Base-by-base conservation (phyloP, 208 protist genomes). In the Herpetomonas samuelpessoai region DNA sequence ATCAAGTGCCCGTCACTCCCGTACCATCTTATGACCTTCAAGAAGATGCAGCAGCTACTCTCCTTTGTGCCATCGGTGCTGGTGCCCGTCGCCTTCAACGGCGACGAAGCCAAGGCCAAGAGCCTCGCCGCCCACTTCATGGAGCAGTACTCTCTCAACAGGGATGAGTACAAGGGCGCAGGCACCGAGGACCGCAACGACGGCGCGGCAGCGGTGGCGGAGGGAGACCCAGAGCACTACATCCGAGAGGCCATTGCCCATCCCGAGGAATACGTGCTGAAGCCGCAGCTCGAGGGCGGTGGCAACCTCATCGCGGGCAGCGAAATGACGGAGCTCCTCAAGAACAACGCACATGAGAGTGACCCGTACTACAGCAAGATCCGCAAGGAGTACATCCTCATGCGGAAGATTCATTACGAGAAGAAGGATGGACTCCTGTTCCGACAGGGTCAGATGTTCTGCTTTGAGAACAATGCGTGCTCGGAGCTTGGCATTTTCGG, bases 1-100 rank as follows among this genome's bases (percentile, higher is more conserved):
- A 91, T 98, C 19, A 98, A 98, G 75, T 98, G 95, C 69, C 97
- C 97, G n/a, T 93, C 80, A 19, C 70, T 98, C 14, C 91, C 91
- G 3, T 85, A 98, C 61, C 97, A 98, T 57, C 79, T 98, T 7
- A 77, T 96, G 48, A 97, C 95, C 14, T 95, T 96, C 46, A 98
- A 98, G 65, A 98, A 97, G 63, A 63, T 98, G 24, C 96, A 98
- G 74, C 93, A 98, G 79, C 68, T 97, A 2, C 76, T 98, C 54
- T 77, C 74, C 46, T 72, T 97, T 16, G 48, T 77, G 45, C 67
- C 76, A 14, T 65, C 65, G 29, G 81, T 94, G 65, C 78, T 94
- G 39, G 55, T 57, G 7, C 81, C 83, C 10, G 58, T 91, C 45
- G 69, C 81, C 38, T 90, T 91, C 61, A 50, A 22, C 53, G 78